Evolutionary conservation across 441 rosid species (phyloP).

Genomic region (Isatis lusitanica): DNA sequence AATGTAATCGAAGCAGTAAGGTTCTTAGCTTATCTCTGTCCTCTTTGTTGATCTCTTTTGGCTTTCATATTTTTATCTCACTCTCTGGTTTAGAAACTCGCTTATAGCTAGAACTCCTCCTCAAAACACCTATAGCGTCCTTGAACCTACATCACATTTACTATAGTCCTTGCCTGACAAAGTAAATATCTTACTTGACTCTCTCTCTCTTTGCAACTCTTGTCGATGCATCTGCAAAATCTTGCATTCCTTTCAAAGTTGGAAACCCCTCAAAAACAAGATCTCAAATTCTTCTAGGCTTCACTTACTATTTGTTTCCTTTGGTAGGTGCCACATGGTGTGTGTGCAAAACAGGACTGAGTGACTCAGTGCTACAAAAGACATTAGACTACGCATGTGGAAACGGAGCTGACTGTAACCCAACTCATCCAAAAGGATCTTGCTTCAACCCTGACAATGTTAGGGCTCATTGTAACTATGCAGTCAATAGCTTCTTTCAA

Average conservation of each 20-base stretch:
- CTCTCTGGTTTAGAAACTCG: background rate
- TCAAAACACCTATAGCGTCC: background rate
- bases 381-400: conserved; percentile 71
- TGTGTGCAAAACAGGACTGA: conserved; percentile 60
- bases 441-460: conserved; percentile 58
- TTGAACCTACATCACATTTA: background rate
- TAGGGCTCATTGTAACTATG: conserved; percentile 56
- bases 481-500: conserved; percentile 68
- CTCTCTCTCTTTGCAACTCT: background rate
- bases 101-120: background rate
- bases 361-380: conserved; percentile 58
- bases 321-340: conserved; percentile 63
- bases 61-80: background rate
- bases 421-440: conserved; percentile 40
- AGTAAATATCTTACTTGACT: background rate
- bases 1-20: background rate
- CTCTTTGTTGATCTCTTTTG: background rate
- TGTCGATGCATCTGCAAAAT: background rate
- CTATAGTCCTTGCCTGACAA: background rate
- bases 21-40: background rate
- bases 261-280: background rate
- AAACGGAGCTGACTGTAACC: conserved; percentile 62
- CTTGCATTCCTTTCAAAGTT: background rate
- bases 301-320: background rate
- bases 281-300: background rate